Evolutionary conservation across 176 grass and related monocot species (phyloP).

Genomic region (Rhynchospora breviuscula): DNA sequence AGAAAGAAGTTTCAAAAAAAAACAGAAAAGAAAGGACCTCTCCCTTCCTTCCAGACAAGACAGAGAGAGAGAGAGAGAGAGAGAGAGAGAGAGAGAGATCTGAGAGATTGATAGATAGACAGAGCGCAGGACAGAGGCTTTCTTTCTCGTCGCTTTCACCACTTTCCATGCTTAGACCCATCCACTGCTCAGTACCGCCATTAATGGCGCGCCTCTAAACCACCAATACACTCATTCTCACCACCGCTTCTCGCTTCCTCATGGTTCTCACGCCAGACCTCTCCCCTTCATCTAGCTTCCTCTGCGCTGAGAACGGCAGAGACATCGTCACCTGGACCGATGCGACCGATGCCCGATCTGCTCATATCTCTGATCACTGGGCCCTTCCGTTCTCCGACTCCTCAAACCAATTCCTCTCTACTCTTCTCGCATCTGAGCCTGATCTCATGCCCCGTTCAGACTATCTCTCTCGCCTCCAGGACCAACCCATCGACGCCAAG

Average conservation of each 20-base stretch:
- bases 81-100: no score
- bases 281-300: conserved; percentile 25
- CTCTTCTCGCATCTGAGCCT: conserved; percentile 27
- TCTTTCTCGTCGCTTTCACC: no score
- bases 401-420: neutral
- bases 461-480: conserved; percentile 31
- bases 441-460: conserved; percentile 28
- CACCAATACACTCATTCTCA: neutral
- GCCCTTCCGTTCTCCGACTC: neutral
- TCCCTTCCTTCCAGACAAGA: no score
- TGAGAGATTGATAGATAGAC: no score
- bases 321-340: conserved; percentile 19
- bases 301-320: conserved; percentile 36
- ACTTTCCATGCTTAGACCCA: no score
- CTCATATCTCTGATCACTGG: neutral
- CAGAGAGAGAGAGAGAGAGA: no score
- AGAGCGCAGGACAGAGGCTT: no score
- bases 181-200: no score
- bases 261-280: conserved; percentile 20
- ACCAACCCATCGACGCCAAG: conserved; percentile 21
- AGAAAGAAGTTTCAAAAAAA: no score
- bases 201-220: no score
- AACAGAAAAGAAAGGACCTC: no score
- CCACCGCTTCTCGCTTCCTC: neutral
- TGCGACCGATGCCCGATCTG: neutral